Base-by-base conservation (phyloP, 768 basidiomycete genomes). In the Kwoniella bestiolae region DNA sequence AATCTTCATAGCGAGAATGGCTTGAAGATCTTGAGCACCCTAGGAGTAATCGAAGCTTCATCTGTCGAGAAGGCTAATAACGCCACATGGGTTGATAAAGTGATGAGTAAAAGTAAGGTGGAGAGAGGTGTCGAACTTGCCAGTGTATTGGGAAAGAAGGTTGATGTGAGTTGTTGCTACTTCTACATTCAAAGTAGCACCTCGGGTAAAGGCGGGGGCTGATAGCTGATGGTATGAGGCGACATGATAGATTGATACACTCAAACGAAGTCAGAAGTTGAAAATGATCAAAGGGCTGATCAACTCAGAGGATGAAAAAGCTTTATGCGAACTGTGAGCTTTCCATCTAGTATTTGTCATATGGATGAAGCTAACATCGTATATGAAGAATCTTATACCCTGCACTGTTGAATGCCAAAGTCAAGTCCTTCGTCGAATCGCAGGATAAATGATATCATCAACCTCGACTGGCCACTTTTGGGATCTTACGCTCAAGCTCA, bases 91-190 rank as follows among this genome's bases (percentile, higher is more conserved):
- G 52, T 56, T 3, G 35, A 44, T 29, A 56, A 56, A 28, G 53
- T 75, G 23, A 66, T 56, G 62, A 53, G 47, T 18, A 72, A 67
- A 44, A 23, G 16, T 32, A 63, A 26, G 16, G 51, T 68, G 14
- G 60, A 67, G 51, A 55, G 69, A 49, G 62, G 66, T 16, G 53
- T 51, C 11, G 71, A 75, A 26, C 59, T 75, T 8, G 66, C 57
- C 18, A 52, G 56, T 4, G 28, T 58, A 18, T 31, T 75, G 1
- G 52, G 64, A 1, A 71, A 68, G 66, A 47, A 56, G 31, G 46
- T 75, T 18, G 52, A 65, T 38, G 74, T 71, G 55, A 71, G 73
- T 65, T n/a, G n/a, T n/a, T n/a, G n/a, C n/a, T n/a, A n/a, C n/a
- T n/a, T n/a, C n/a, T n/a, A n/a, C n/a, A n/a, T n/a, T n/a, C n/a